Percentiles rank a stretch among this genome's conserved stretches.
phyloP scores from a whole-genome alignment of 1,139 yeast genomes.

The Pichia inconspicua region DNA sequence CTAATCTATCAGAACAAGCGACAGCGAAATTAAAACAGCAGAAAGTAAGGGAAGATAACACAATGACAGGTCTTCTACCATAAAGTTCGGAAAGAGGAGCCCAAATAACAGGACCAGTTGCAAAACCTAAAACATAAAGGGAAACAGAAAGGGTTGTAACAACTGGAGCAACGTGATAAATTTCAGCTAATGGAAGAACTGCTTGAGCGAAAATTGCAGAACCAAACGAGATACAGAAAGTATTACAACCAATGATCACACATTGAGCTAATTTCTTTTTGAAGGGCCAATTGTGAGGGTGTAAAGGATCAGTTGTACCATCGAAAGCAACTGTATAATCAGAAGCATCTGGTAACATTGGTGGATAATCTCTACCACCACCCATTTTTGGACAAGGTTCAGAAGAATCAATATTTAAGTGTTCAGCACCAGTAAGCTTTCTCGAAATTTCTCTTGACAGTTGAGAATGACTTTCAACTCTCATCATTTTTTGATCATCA shows the following conservation, averaged over 20 bases:
- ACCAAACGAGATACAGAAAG: constrained; percentile 47
- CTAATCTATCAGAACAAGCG: constrained; percentile 66
- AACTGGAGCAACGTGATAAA: constrained; percentile 44
- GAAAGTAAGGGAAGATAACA: constrained; percentile 49
- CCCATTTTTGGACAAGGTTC: constrained; percentile 48
- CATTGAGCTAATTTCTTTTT: constrained; percentile 36
- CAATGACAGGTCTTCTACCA: constrained; percentile 57
- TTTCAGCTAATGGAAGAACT: constrained; percentile 32
- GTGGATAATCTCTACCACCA: constrained; percentile 46
- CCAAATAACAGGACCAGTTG: constrained; percentile 73
- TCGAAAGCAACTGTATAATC: constrained; percentile 50
- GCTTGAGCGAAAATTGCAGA: constrained; percentile 60
- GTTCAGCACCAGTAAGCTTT: constrained; percentile 24
- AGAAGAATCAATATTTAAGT: constrained; percentile 17
- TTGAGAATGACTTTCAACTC: constrained; percentile 19
- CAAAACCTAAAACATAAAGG: constrained; percentile 71
- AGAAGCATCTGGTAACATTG: constrained; percentile 41
- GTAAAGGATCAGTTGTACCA: constrained; percentile 53
- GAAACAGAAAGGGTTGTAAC: constrained; percentile 62
- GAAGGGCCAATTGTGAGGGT: constrained; percentile 55
- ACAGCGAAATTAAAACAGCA: constrained; percentile 58
- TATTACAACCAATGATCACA: constrained; percentile 34
- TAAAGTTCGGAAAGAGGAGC: constrained; percentile 73
- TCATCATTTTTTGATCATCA: constrained; percentile 9
- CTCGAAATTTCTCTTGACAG: constrained; percentile 23